Evolutionary conservation across 345 rosid genomes (phyloP), one percentile per base, ranked within the genome.

Genomic region (Aurinia saxatilis): DNA sequence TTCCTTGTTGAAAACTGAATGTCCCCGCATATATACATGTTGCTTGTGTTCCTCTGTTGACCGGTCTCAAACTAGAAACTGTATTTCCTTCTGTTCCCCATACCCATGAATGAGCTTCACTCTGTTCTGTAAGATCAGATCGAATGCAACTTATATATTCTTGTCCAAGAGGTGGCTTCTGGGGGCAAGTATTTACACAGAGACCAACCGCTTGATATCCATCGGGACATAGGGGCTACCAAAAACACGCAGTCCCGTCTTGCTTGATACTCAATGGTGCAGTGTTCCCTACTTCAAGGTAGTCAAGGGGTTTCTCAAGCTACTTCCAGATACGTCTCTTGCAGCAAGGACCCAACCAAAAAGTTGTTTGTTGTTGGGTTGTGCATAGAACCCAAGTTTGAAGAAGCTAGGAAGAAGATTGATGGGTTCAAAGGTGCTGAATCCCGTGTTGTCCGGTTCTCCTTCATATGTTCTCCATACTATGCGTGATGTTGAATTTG

Each of bases 231-330:
- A 35, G 56, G 5, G 97, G 97, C 17, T 76, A 70, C 97, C 97
- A 90, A 19, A 90, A 13, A 37, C 69, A 84, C 16, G 77, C 90
- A 30, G 46, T 1, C 1, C 81, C 77, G 10, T 81, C 88, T 73
- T 83, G 86, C 54, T 76, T 81, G 63, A 84, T 73, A 23, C 66
- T 66, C 38, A 66, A 10, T 18, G 82, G 63, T 42, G 79, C 73
- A 3, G 88, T 87, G 68, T 80, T 84, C 78, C 88, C 84, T 16
- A 82, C 82, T 44, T 83, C 90, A 57, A 73, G 74, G 72, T 83
- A 87, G 69, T 85, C 97, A 1, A 65, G 23, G 11, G 97, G 92
- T 55, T 62, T 25, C 69, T 63, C 16, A 90, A 55, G 16, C 29
- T n/a, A 23, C 35, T 49, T 6, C 16, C 52, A 1, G 66, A 29